Conservation (phyloP, 1,139 yeast species). For the Geotrichum phurueaensis region DNA sequence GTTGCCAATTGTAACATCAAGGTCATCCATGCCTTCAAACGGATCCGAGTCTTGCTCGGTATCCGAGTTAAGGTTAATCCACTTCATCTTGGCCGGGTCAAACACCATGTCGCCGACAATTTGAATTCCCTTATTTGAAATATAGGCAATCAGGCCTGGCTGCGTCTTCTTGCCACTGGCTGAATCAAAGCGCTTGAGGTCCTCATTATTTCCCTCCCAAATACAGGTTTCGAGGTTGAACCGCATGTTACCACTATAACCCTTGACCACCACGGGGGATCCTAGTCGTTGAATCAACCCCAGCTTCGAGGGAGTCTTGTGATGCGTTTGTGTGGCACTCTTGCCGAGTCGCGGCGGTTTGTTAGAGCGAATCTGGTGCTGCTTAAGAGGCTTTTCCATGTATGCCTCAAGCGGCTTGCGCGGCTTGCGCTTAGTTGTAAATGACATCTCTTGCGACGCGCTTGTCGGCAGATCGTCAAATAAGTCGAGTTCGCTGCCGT, state of each 20-base stretch:
- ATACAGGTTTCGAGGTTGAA: conserved; percentile 47
- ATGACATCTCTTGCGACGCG: conserved; percentile 19
- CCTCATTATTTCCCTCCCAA: conserved; percentile 71
- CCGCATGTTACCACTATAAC: conserved; percentile 43
- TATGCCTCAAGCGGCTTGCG: conserved; percentile 11
- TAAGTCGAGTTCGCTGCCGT: conserved; percentile 34
- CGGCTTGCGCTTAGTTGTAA: not conserved
- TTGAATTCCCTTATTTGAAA: conserved; percentile 34
- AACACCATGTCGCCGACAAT: conserved; percentile 53
- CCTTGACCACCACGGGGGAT: conserved; percentile 28
- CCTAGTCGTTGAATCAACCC: conserved; percentile 36
- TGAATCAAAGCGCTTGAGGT: conserved; percentile 46
- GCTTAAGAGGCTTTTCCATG: conserved; percentile 13
- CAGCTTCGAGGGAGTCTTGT: conserved; percentile 2
- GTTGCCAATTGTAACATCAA: conserved; percentile 26
- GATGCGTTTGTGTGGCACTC: not conserved
- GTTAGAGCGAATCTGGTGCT: not conserved
- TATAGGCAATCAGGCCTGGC: conserved; percentile 37
- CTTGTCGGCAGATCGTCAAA: conserved; percentile 32
- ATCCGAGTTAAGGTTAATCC: conserved; percentile 42
- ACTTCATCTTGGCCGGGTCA: conserved; percentile 52
- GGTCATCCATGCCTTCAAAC: conserved; percentile 48
- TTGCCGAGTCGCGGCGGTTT: not conserved
- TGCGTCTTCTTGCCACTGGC: conserved; percentile 21
- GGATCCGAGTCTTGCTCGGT: conserved; percentile 41